phyloP scores from a whole-genome alignment of 2,329 filamentous ascomycete genomes.

The Onygenales sp. region DNA sequence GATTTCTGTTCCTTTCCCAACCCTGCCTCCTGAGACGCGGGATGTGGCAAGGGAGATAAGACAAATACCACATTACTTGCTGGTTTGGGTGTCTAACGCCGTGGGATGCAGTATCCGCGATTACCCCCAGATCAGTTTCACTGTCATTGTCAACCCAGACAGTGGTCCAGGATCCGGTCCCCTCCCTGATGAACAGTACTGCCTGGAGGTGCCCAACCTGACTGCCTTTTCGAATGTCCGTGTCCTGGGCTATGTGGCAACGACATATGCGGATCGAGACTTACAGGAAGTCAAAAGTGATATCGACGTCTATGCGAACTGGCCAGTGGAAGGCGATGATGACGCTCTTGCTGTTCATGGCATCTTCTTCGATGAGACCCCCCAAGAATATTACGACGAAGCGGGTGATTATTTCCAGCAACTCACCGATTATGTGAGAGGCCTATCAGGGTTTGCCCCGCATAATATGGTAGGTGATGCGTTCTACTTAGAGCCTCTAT shows the following conservation, averaged over 20 bases:
- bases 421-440: conserved; percentile 23
- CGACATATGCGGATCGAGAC: conserved; percentile 36
- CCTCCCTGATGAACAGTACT: conserved; percentile 36
- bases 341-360: conserved; percentile 34
- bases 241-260: conserved; percentile 42
- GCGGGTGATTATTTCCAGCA: conserved; percentile 25
- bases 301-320: conserved; percentile 37
- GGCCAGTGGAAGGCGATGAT: conserved; percentile 28
- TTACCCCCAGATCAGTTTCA: conserved; percentile 38
- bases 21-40: conserved; percentile 2
- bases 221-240: conserved; percentile 38
- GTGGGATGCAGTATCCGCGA: conserved; percentile 2
- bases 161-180: conserved; percentile 37
- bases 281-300: conserved; percentile 34
- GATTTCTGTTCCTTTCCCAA: background rate
- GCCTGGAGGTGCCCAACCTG: conserved; percentile 31
- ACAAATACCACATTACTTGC: background rate
- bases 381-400: conserved; percentile 25
- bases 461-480: conserved; percentile 28
- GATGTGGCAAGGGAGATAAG: background rate
- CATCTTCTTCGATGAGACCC: conserved; percentile 43
- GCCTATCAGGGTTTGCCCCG: conserved; percentile 22
- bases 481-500: conserved; percentile 6
- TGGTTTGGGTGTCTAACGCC: conserved; percentile 6
- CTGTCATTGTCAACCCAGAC: conserved; percentile 41